Evolutionary conservation across 1,139 yeast genomes (phyloP), one percentile per base, ranked within the genome.

Genomic region (Taiozyma sp.): DNA sequence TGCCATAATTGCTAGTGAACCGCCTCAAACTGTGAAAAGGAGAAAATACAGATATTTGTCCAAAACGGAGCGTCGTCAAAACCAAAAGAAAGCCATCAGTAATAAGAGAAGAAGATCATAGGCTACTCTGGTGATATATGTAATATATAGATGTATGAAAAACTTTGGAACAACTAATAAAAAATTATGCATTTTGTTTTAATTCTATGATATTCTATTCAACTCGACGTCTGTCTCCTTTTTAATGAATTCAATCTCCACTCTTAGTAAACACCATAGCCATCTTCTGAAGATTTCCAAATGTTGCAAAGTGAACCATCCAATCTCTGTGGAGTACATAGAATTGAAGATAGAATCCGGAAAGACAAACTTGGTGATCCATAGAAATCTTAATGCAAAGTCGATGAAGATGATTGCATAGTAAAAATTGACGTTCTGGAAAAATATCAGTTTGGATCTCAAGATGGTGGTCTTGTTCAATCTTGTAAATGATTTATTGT

Each of bases 11-110:
- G 70, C 66, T 13, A 76, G 73, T 12, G 65, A 74, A 19, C 74
- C 75, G 53, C 78, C 78, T 27, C 60, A 65, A 22, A 60, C 62
- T 43, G 75, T 76, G 61, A 86, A 86, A 62, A 85, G 85, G 78
- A 88, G 87, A 79, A 90, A 89, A 76, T 89, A 90, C 65, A 81
- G 97, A 69, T 92, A 92, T 65, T 75, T 90, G 68, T 79, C 93
- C 49, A 88, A 88, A 68, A 74, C 78, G 19, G 96, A 89, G 67
- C 79, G 97, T 70, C 81, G 81, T 63, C 79, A 74, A 32, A 87
- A 87, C 59, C 80, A 78, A 53, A 67, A 80, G 54, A 89, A 87
- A 70, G 89, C 73, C 7, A 63, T 63, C 43, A 56, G 57, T 32
- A 68, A 67, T 47, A 69, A 75, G 58, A 69, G 65, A 50, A 68